Evolutionary conservation across 352 stramenopile species (phyloP).

Genomic region (Phytophthora macrochlamydospora): DNA sequence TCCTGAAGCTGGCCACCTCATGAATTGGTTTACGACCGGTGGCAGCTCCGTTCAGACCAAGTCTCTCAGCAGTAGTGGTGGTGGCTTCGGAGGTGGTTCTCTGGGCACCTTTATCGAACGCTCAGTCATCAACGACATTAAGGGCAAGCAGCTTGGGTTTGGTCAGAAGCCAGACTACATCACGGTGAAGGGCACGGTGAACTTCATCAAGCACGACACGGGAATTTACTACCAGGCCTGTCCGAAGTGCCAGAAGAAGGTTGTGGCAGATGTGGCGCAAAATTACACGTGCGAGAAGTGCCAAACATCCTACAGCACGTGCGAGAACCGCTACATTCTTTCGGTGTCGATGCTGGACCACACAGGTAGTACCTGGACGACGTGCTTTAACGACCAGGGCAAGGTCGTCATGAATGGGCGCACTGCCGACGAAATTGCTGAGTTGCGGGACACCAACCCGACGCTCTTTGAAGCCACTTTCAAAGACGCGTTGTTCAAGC

Average conservation of each 20-base stretch:
- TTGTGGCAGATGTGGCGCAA: constrained; percentile 92
- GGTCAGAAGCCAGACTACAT: constrained; percentile 97
- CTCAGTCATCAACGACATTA: constrained; percentile 93
- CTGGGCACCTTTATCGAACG: constrained; percentile 89
- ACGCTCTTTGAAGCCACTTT: constrained; percentile 93
- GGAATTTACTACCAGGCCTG: constrained; percentile 89
- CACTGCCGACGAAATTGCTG: constrained; percentile 93
- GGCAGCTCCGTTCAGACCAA: constrained; percentile 74
- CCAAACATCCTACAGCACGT: constrained; percentile 93
- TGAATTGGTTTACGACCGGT: constrained; percentile 86
- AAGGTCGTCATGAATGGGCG: constrained; percentile 91
- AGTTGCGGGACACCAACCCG: constrained; percentile 86
- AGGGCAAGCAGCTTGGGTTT: constrained; percentile 94
- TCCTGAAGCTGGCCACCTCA: constrained; percentile 81
- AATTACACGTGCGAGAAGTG: constrained; percentile 98
- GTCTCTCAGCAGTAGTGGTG: constrained; percentile 73
- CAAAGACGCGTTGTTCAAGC: constrained; percentile 93
- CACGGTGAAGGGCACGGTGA: constrained; percentile 95
- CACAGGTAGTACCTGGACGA: constrained; percentile 95
- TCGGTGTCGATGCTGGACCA: constrained; percentile 94
- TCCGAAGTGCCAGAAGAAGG: constrained; percentile 92
- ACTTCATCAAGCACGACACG: constrained; percentile 97
- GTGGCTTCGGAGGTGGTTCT: constrained; percentile 76
- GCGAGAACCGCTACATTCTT: constrained; percentile 96
- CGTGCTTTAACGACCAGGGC: constrained; percentile 97